phyloP scores from a whole-genome alignment of 495 filamentous ascomycete genomes.

The Usnea hakonensis region DNA sequence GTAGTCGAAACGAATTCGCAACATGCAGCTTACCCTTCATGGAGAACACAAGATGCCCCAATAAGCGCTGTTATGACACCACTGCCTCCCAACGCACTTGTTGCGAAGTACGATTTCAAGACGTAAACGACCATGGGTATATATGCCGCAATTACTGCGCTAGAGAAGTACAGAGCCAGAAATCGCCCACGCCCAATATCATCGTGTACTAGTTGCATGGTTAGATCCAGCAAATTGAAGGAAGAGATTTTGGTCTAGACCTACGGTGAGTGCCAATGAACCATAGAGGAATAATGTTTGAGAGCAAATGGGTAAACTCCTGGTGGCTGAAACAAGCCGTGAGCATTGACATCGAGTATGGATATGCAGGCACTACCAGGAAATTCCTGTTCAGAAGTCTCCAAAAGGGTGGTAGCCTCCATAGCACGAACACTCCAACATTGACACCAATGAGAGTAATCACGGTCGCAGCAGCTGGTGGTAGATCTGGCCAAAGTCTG shows the following conservation, averaged over 20 bases:
- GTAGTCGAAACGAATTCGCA: neutral
- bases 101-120: constrained; percentile 39
- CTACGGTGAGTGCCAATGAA: constrained; percentile 50
- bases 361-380: constrained; percentile 60
- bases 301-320: constrained; percentile 49
- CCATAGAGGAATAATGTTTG: constrained; percentile 64
- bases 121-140: constrained; percentile 53
- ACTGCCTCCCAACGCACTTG: constrained; percentile 62
- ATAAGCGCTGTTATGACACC: constrained; percentile 62
- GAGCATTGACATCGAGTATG: constrained; percentile 55
- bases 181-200: constrained; percentile 81
- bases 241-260: constrained; percentile 7
- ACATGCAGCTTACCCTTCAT: constrained; percentile 38
- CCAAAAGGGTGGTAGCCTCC: constrained; percentile 66
- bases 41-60: constrained; percentile 60
- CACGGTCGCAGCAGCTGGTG: constrained; percentile 73
- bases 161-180: constrained; percentile 64
- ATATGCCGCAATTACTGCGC: constrained; percentile 60
- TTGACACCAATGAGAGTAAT: constrained; percentile 59
- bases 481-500: constrained; percentile 64
- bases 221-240: neutral
- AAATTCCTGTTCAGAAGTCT: constrained; percentile 71
- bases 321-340: constrained; percentile 78
- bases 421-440: constrained; percentile 50
- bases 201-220: constrained; percentile 55